Base-by-base conservation (phyloP, 2,329 filamentous ascomycete genomes). In the Myrmaecium sp. region DNA sequence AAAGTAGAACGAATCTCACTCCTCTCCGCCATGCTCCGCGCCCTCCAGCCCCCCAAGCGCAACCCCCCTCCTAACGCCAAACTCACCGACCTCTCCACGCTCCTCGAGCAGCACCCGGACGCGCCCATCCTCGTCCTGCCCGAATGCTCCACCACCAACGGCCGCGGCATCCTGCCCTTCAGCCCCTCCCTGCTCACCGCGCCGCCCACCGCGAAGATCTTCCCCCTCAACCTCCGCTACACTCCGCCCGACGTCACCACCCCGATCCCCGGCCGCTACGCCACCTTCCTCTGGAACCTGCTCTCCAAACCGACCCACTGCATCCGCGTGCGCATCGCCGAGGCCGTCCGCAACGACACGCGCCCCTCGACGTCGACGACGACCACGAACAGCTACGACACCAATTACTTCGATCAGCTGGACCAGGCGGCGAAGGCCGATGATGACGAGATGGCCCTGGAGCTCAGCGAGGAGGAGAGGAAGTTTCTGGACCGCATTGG, bases 81-180 rank as follows among this genome's bases (percentile, higher is more conserved):
- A 17, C 44, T 58, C 10, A 36, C 48, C 16, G 37, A 43, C 4
- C 45, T 62, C 14, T 38, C 44, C 10, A 39, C 47, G 4, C 62
- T 95, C 4, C 47, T 83, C 7, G 54, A 60, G 17, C 59, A 66
- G 31, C 68, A 91, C 46, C 82, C 82, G 0, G 63, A 68, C 30
- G 72, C 82, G 23, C 69, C 81, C 32, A 68, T 95, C 34, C 82
- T 75, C 34, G 71, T 93, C 2, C 94, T 95, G 49, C 86, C 89
- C 8, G 89, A 98, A 55, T 86, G 78, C 52, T 89, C 78, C 4
- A 92, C 89, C 1, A 93, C 82, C 23, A 98, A 98, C 46, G 86
- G 86, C 34, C 75, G 80, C 38, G 89, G 77, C 4, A 84, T 95
- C 34, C 55, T 98, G 8, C 79, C 82, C 2, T 69, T 93, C 29